Percentiles rank a stretch among this genome's conserved stretches.
Evolutionary conservation across 495 filamentous ascomycete species (phyloP).

Genomic region (Aspergillus homomorphus): DNA sequence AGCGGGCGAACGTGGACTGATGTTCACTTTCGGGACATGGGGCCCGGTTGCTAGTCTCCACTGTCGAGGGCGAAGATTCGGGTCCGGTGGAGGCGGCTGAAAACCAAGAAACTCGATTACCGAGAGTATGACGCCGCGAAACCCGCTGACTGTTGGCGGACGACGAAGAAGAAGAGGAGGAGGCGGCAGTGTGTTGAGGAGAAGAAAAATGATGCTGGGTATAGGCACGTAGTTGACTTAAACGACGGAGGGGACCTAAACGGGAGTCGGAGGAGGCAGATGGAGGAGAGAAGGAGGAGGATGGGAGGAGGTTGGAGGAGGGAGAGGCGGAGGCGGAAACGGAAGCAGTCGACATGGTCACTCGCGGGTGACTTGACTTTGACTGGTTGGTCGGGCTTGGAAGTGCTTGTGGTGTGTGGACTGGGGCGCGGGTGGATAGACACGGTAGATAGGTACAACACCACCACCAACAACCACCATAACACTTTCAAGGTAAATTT

Average conservation of each 20-base stretch:
- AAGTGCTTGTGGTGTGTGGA: too few species aligned
- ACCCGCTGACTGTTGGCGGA: conserved; percentile 26
- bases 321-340: conserved; percentile 42
- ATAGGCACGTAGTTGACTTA: conserved; percentile 73
- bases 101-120: conserved; percentile 38
- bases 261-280: conserved; percentile 42
- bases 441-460: too few species aligned
- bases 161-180: conserved; percentile 44
- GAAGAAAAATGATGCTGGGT: conserved; percentile 63
- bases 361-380: conserved; percentile 9
- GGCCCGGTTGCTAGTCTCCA: conserved; percentile 27
- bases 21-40: conserved; percentile 37
- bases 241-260: conserved; percentile 62
- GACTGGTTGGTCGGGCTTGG: too few species aligned
- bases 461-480: too few species aligned
- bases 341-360: conserved; percentile 36
- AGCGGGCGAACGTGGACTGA: conserved; percentile 32
- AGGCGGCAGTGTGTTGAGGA: conserved; percentile 41
- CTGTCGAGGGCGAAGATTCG: conserved; percentile 26
- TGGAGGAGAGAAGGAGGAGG: conserved; percentile 21
- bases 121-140: conserved; percentile 34
- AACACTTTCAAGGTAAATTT: too few species aligned
- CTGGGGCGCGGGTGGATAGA: too few species aligned
- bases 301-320: conserved; percentile 29
- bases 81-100: conserved; percentile 25